Evolutionary conservation across 345 rosid genomes (phyloP).

Genomic region (Syzygium grande): DNA sequence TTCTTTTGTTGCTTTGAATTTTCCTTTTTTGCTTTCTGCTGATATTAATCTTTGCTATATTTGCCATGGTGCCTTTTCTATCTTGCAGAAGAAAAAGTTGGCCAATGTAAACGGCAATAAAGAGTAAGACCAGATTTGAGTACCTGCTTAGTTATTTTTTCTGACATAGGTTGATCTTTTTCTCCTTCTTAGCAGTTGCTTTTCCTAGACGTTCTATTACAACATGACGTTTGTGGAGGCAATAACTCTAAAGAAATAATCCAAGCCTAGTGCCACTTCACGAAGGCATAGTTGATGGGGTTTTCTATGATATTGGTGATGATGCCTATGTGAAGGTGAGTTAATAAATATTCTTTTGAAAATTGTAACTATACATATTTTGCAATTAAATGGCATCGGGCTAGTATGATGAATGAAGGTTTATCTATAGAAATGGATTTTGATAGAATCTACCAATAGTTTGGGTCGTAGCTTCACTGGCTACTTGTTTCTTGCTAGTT

Average conservation of each 20-base stretch:
- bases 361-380: neutral
- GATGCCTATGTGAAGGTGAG: slow-evolving; percentile 59
- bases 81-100: slow-evolving; percentile 12
- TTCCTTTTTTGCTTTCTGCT: neutral
- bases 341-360: neutral
- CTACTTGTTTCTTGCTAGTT: neutral
- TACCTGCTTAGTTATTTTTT: neutral
- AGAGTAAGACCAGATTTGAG: slow-evolving; percentile 21
- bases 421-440: neutral
- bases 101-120: neutral
- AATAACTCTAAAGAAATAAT: neutral
- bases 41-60: neutral
- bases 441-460: neutral
- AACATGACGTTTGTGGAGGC: too few relatives aligned
- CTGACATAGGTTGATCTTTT: neutral
- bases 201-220: neutral
- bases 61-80: neutral
- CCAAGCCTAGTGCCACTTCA: slow-evolving; percentile 36
- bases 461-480: neutral
- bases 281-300: slow-evolving; percentile 39
- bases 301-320: slow-evolving; percentile 31
- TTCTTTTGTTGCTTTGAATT: neutral
- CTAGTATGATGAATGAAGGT: neutral
- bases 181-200: too few relatives aligned
- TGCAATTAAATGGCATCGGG: neutral